Evolutionary conservation across 345 rosid genomes (phyloP).

Genomic region (Eucalyptus lansdowneana): DNA sequence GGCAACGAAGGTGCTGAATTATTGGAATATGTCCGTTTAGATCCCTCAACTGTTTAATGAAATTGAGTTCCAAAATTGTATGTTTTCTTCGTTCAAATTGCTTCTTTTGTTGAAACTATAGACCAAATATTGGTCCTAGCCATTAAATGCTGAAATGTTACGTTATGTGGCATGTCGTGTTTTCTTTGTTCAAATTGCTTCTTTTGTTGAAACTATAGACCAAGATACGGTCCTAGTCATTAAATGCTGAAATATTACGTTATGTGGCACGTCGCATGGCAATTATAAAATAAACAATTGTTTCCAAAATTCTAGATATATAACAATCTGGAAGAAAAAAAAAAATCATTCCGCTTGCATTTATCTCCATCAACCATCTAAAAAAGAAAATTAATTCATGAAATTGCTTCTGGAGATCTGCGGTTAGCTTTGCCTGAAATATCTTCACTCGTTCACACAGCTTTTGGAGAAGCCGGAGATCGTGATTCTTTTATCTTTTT

Average conservation of each 20-base stretch:
- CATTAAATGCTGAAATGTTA: neutral
- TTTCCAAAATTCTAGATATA: neutral
- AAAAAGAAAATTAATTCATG: neutral
- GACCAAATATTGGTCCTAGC: neutral
- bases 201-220: neutral
- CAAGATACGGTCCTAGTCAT: neutral
- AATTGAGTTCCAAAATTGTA: neutral
- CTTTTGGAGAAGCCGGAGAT: neutral
- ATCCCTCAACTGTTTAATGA: neutral
- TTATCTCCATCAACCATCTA: neutral
- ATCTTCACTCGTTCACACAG: neutral
- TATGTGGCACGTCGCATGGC: neutral
- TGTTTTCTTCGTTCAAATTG: neutral
- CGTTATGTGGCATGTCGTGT: neutral
- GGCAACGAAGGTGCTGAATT: neutral
- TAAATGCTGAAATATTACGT: neutral
- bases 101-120: neutral
- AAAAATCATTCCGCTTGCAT: neutral
- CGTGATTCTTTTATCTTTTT: neutral
- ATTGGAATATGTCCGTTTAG: neutral
- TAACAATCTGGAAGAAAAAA: neutral
- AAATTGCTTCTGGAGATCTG: neutral
- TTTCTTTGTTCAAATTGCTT: neutral
- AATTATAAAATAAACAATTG: neutral
- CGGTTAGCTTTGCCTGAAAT: neutral